Evolutionary conservation across 495 filamentous ascomycete genomes (phyloP), one percentile per base, ranked within the genome.

Genomic region (Aspergillus wentii): DNA sequence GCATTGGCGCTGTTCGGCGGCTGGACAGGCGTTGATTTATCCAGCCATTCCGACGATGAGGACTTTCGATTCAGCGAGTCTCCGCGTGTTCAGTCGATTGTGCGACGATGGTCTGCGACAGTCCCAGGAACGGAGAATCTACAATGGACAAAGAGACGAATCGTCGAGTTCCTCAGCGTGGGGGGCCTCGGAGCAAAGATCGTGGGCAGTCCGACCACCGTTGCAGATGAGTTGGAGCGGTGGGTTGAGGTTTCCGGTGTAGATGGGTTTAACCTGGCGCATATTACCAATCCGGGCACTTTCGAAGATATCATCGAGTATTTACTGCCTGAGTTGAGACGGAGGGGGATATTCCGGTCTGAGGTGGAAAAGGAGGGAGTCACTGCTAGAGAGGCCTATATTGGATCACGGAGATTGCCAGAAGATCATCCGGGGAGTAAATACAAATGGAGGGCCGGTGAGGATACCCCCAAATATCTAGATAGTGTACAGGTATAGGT

Each of bases 21-120:
- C 11, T 82, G 76, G 74, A 80, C 78, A 10, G 76, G 78, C 2
- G 74, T 82, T 29, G 79, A 82, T 40, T 64, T 83, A 29, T 74
- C 66, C n/a, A 64, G 62, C 31, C 66, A 75, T 33, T 69, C 73
- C 1, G 38, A 76, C 1, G 78, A 82, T 43, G n/a, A n/a, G n/a
- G n/a, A n/a, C n/a, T n/a, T n/a, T n/a, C n/a, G n/a, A n/a, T n/a
- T n/a, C n/a, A n/a, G n/a, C n/a, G n/a, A n/a, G n/a, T n/a, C n/a
- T n/a, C n/a, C n/a, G n/a, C n/a, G n/a, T n/a, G n/a, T n/a, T n/a
- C n/a, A n/a, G n/a, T n/a, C n/a, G n/a, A n/a, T n/a, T n/a, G n/a
- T n/a, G n/a, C n/a, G n/a, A n/a, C n/a, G n/a, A n/a, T n/a, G n/a
- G n/a, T n/a, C n/a, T n/a, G n/a, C n/a, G n/a, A n/a, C n/a, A n/a